Conservation (phyloP, 1,284 basidiomycete genomes). For the Austropuccinia psidii region DNA sequence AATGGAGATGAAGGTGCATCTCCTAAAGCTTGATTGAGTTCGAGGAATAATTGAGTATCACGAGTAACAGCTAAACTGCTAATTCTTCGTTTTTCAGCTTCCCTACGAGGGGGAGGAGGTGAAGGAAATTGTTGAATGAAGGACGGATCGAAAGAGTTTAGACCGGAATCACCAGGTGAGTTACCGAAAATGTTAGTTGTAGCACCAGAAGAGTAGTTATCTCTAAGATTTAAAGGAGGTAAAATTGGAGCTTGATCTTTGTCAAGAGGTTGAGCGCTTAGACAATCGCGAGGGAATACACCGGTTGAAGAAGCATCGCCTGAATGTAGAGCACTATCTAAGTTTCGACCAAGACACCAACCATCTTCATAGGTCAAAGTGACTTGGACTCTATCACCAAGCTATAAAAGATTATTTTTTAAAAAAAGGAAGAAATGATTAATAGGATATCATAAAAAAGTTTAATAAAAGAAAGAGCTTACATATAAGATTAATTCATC, state of each 20-base stretch:
- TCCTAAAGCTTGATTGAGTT: constrained; percentile 26
- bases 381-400: constrained; percentile 25
- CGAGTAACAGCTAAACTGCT: constrained; percentile 27
- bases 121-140: constrained; percentile 20
- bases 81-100: not conserved
- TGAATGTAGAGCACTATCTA: not conserved
- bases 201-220: not conserved
- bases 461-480: not conserved
- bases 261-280: not conserved
- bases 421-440: too few relatives aligned
- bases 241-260: not conserved
- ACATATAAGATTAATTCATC: constrained; percentile 27
- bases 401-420: constrained; percentile 8
- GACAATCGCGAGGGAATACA: constrained; percentile 35
- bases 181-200: not conserved
- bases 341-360: constrained; percentile 30
- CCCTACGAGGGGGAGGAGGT: not conserved
- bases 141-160: constrained; percentile 7
- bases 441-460: not conserved
- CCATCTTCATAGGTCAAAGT: constrained; percentile 26
- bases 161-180: not conserved
- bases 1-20: not conserved
- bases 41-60: constrained; percentile 23
- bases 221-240: not conserved
- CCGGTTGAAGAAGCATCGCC: not conserved